Conservation (phyloP, 345 rosid species). For the Fremontodendron californicum region DNA sequence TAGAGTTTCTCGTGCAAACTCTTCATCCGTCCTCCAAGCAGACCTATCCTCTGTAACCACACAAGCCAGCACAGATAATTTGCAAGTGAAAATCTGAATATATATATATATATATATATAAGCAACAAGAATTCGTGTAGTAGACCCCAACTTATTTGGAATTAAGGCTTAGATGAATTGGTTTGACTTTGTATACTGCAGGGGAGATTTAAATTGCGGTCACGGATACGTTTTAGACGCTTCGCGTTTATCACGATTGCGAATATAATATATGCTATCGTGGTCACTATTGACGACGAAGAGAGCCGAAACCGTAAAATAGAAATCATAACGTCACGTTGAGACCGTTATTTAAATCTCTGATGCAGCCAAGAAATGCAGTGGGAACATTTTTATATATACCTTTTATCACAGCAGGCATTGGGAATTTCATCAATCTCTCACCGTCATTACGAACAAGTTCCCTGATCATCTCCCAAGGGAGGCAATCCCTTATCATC, state of each 20-base stretch:
- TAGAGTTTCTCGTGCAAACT: slow-evolving; percentile 63
- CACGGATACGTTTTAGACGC: no score
- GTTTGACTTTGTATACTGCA: not conserved
- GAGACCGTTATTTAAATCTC: not conserved
- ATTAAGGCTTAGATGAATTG: not conserved
- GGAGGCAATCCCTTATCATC: slow-evolving; percentile 56
- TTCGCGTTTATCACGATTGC: no score
- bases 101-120: no score
- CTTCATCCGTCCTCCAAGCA: slow-evolving; percentile 68
- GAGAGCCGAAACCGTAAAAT: no score
- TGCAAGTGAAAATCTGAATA: not conserved
- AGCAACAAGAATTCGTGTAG: not conserved
- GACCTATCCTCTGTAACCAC: slow-evolving; percentile 41
- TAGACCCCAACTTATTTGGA: not conserved
- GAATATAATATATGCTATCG: no score
- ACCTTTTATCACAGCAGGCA: slow-evolving; percentile 87
- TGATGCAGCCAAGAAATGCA: not conserved
- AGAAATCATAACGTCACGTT: no score
- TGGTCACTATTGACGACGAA: no score
- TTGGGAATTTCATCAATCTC: slow-evolving; percentile 59
- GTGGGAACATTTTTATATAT: not conserved
- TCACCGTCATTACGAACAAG: slow-evolving; percentile 81
- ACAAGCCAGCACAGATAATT: slow-evolving; percentile 1
- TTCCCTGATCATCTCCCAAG: slow-evolving; percentile 84
- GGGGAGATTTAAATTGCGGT: no score